Conservation (phyloP, 225 moss, liverwort and hornwort species). For the Antitrichia curtipendula region DNA sequence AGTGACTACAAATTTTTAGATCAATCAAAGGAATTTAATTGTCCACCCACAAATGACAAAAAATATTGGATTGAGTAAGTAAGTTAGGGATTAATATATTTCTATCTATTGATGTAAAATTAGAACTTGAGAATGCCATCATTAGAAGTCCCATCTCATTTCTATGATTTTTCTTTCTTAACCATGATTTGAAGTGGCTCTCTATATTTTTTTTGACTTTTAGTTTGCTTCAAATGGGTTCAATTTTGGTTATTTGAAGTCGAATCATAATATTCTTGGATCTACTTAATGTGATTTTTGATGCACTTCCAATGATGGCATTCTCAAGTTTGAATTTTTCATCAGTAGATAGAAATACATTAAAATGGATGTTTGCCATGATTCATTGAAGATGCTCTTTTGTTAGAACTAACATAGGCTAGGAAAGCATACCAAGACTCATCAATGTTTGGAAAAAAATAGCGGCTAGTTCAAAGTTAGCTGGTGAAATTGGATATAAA, state of each 20-base stretch:
- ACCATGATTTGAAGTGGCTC: neutral
- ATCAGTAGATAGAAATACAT: neutral
- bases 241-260: neutral
- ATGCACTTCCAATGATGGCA: neutral
- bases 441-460: accelerated
- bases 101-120: neutral
- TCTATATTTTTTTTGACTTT: neutral
- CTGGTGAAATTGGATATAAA: accelerated
- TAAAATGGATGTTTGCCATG: accelerated
- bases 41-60: accelerated
- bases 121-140: neutral
- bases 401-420: accelerated
- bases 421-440: too few relatives aligned
- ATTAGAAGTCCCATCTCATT: neutral
- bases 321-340: neutral
- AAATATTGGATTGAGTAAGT: accelerated
- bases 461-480: accelerated
- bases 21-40: neutral
- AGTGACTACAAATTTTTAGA: accelerated
- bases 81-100: neutral
- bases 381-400: neutral
- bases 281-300: neutral
- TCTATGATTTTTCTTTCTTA: neutral
- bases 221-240: neutral
- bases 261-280: neutral